phyloP scores from a whole-genome alignment of 805 yeast genomes.

The Candida odintsovae region DNA sequence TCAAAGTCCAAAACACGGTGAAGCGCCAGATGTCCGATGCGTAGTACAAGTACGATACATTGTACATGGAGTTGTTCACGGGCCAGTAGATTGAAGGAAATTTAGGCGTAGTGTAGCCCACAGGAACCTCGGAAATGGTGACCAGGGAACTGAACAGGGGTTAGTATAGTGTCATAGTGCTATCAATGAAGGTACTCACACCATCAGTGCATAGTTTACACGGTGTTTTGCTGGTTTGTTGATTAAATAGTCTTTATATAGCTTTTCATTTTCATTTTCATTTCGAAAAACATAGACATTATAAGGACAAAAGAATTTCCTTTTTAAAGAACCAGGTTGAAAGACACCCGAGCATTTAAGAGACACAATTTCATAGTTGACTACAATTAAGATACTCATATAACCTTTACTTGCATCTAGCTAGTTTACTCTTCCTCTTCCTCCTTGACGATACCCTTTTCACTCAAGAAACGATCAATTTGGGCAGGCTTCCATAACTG shows the following conservation, averaged over 20 bases:
- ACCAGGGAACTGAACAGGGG: slow-evolving; percentile 26
- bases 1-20: slow-evolving; percentile 76
- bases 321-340: too few relatives aligned
- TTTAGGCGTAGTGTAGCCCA: slow-evolving; percentile 71
- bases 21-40: slow-evolving; percentile 74
- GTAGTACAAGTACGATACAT: slow-evolving; percentile 57
- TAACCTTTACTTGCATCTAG: background rate
- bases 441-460: slow-evolving; percentile 61
- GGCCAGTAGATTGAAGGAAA: slow-evolving; percentile 87
- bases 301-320: too few relatives aligned
- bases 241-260: too few relatives aligned
- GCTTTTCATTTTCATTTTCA: background rate
- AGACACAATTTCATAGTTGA: too few relatives aligned
- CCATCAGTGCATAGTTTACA: background rate
- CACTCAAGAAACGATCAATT: slow-evolving; percentile 66
- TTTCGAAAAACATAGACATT: background rate
- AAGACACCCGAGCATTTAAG: too few relatives aligned
- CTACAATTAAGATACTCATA: background rate
- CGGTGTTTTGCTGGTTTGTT: background rate
- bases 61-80: slow-evolving; percentile 29
- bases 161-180: background rate
- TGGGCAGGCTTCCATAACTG: slow-evolving; percentile 78
- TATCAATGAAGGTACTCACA: background rate
- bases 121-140: slow-evolving; percentile 55
- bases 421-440: slow-evolving; percentile 34